Evolutionary conservation across 768 basidiomycete genomes (phyloP).

Genomic region (Mycena venus): DNA sequence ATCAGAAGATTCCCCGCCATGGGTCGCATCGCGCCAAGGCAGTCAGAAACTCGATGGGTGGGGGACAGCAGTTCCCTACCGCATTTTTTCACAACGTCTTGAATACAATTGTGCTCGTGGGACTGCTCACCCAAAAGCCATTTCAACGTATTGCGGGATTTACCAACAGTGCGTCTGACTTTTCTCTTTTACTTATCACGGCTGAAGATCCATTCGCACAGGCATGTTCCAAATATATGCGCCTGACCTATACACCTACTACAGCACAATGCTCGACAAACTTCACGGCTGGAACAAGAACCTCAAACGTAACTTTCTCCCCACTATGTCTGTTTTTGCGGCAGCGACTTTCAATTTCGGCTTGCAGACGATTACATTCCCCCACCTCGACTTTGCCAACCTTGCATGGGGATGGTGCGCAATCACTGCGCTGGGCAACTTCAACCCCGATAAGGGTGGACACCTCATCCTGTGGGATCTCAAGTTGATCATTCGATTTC

Average conservation of each 20-base stretch:
- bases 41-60: not conserved
- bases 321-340: slow-evolving; percentile 34
- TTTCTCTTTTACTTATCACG: not conserved
- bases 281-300: not conserved
- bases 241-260: not conserved
- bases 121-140: not conserved
- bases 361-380: slow-evolving; percentile 8
- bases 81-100: not conserved
- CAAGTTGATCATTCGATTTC: slow-evolving; percentile 31
- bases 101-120: not conserved
- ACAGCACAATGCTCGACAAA: not conserved
- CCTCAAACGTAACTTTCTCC: not conserved
- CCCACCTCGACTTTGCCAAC: slow-evolving; percentile 44
- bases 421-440: slow-evolving; percentile 42
- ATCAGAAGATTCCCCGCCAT: not conserved
- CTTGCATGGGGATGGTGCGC: slow-evolving; percentile 42
- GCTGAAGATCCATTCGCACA: not conserved
- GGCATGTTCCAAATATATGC: not conserved
- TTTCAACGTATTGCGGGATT: slow-evolving; percentile 2
- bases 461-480: slow-evolving; percentile 43
- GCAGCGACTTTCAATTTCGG: slow-evolving; percentile 47
- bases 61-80: not conserved
- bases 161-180: not conserved
- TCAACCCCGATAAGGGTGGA: slow-evolving; percentile 35
- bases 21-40: not conserved